A percentile compares a stretch with the other conserved stretches of the same genome.
Evolutionary conservation across 495 filamentous ascomycete species (phyloP).

Genomic region (Xylaria castorea): DNA sequence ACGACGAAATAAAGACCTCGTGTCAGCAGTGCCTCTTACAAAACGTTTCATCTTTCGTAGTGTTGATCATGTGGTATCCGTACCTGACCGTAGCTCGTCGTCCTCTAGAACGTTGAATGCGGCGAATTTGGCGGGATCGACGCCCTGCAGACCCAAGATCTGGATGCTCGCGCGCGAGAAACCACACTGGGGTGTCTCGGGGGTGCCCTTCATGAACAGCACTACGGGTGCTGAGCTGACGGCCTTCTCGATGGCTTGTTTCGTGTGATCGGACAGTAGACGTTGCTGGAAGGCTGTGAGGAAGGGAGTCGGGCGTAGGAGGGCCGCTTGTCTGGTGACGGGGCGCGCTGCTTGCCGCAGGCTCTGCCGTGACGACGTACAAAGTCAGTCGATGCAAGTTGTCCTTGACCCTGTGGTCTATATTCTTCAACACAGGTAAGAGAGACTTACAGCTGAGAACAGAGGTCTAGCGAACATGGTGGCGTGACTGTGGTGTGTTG

Average conservation of each 20-base stretch:
- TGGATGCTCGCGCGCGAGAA: conserved; percentile 96
- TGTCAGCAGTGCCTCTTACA: conserved; percentile 17
- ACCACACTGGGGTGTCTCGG: conserved; percentile 95
- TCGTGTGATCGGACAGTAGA: conserved; percentile 77
- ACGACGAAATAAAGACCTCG: conserved; percentile 22
- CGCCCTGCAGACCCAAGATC: conserved; percentile 91
- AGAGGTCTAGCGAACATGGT: conserved; percentile 27
- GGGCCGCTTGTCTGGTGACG: conserved; percentile 37
- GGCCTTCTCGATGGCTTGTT: conserved; percentile 84
- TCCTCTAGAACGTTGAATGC: conserved; percentile 98
- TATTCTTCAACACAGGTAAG: background rate
- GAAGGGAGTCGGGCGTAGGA: conserved; percentile 36
- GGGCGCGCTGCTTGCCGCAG: conserved; percentile 49
- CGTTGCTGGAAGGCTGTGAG: conserved; percentile 57
- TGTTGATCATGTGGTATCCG: conserved; percentile 32
- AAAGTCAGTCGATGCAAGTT: conserved; percentile 19
- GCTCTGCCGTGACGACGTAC: conserved; percentile 27
- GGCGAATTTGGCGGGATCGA: conserved; percentile 94
- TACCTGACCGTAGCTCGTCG: conserved; percentile 83
- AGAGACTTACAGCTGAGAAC: conserved; percentile 26
- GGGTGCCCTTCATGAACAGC: conserved; percentile 98
- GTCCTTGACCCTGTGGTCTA: conserved; percentile 2
- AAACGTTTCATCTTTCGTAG: conserved; percentile 11
- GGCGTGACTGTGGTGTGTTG: conserved; percentile 21
- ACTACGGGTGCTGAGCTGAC: conserved; percentile 86